Base-by-base conservation (phyloP, 805 yeast species). In the Kodamaea leandrae region DNA sequence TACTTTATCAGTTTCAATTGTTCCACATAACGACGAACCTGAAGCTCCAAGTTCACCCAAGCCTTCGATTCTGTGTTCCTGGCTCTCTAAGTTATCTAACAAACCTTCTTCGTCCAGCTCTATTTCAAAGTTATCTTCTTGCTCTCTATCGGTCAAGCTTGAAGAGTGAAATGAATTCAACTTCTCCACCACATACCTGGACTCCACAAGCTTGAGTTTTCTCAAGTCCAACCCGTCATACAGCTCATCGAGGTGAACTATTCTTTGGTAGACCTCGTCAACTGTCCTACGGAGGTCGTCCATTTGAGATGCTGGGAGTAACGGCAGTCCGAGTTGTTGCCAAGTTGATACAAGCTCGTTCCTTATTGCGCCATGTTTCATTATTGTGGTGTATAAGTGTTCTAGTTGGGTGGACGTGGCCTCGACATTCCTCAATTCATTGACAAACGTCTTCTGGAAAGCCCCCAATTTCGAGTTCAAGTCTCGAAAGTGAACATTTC, bases 401-500 rank as follows among this genome's bases (percentile, higher is more conserved):
- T 38, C 46, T 27, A 70, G 52, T 35, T 68, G 61, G 10, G 56
- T 36, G 34, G 63, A 66, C 18, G 66, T 48, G 4, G 48, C 48
- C 41, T 72, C 76, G 21, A 69, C 55, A 13, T 48, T 47, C 32
- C 76, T 51, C 39, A 72, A 52, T 39, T 72, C 77, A 34, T 46
- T 52, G 17, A 72, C 63, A 41, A 71, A 72, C 2, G 75, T 67
- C 26, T 77, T 50, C 51, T 72, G 77, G 52, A 72, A 72, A 8
- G 72, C 61, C 13, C 74, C 68, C 37, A 71, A 51, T 41, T 59
- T 62, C 17, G 69, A 60, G 49, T 72, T 72, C 68, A 87, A 72
- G 52, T 69, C 75, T 28, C 74, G 53, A 48, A 69, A 70, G 49
- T 70, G 75, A 9, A 70, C 75, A 19, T 57, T 54, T 18, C 72